Conservation (phyloP, 306 rosid genomes). For the Vicia villosa region DNA sequence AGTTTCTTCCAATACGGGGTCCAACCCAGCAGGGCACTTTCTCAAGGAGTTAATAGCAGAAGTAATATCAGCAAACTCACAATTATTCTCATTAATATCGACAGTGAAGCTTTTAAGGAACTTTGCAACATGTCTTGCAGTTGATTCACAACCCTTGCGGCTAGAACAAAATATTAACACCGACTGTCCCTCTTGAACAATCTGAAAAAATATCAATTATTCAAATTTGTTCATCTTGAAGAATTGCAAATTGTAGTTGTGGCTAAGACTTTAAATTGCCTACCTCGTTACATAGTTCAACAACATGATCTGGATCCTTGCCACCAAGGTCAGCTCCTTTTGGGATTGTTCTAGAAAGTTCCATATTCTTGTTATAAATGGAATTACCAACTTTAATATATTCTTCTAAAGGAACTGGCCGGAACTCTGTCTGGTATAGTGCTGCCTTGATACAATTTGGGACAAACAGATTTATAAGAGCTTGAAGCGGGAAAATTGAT, state of each 20-base stretch:
- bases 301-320: conserved; percentile 97
- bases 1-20: conserved; percentile 86
- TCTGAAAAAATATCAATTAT: conserved; percentile 53
- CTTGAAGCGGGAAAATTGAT: neutral
- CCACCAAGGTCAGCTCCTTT: conserved; percentile 81
- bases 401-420: conserved; percentile 98
- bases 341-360: conserved; percentile 69
- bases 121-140: conserved; percentile 83
- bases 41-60: conserved; percentile 76
- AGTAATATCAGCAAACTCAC: conserved; percentile 65
- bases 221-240: conserved; percentile 28
- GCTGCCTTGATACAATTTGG: conserved; percentile 76
- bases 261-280: conserved; percentile 34
- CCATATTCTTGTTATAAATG: conserved; percentile 81
- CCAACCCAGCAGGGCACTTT: conserved; percentile 89
- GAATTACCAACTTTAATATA: conserved; percentile 84
- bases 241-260: conserved; percentile 29
- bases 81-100: conserved; percentile 46
- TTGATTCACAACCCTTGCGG: conserved; percentile 97
- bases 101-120: conserved; percentile 65
- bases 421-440: conserved; percentile 87
- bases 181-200: conserved; percentile 94
- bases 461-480: conserved; percentile 34
- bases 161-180: conserved; percentile 96
- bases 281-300: conserved; percentile 95